Evolutionary conservation across 2,329 filamentous ascomycete species (phyloP).

Genomic region (Rhinocladiella mackenziei): DNA sequence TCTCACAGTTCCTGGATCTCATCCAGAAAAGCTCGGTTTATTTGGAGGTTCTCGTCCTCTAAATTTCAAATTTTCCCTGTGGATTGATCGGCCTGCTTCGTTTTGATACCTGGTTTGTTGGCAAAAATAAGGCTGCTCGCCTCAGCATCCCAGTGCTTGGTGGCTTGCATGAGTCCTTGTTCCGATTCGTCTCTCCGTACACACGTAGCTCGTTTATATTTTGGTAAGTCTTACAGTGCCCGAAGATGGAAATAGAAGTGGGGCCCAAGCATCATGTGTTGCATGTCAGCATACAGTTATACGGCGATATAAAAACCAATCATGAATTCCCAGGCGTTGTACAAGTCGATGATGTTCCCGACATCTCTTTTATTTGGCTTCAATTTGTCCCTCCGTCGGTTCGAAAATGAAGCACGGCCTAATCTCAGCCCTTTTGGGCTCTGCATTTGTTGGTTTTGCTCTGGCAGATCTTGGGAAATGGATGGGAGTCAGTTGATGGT

Average conservation of each 20-base stretch:
- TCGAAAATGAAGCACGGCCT: slow-evolving; percentile 12
- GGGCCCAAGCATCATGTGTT: too few relatives aligned
- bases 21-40: too few relatives aligned
- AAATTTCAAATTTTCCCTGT: too few relatives aligned
- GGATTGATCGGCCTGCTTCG: too few relatives aligned
- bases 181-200: neutral
- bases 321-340: slow-evolving; percentile 4
- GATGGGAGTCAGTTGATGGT: slow-evolving; percentile 14
- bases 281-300: slow-evolving; percentile 2
- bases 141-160: too few relatives aligned
- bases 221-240: neutral
- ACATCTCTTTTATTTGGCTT: slow-evolving; percentile 2
- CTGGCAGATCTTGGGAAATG: slow-evolving; percentile 17
- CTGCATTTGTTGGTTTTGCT: slow-evolving; percentile 5
- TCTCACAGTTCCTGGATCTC: too few relatives aligned
- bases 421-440: slow-evolving; percentile 12
- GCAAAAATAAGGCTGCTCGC: too few relatives aligned
- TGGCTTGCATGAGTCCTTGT: neutral
- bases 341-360: slow-evolving; percentile 3
- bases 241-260: too few relatives aligned
- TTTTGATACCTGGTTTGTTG: too few relatives aligned
- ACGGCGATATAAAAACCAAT: slow-evolving; percentile 7
- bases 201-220: too few relatives aligned
- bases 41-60: too few relatives aligned
- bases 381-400: neutral